A percentile compares a stretch with the other conserved stretches of the same genome.
phyloP scores from a whole-genome alignment of 352 stramenopile species.

The Phytophthora ohioensis region DNA sequence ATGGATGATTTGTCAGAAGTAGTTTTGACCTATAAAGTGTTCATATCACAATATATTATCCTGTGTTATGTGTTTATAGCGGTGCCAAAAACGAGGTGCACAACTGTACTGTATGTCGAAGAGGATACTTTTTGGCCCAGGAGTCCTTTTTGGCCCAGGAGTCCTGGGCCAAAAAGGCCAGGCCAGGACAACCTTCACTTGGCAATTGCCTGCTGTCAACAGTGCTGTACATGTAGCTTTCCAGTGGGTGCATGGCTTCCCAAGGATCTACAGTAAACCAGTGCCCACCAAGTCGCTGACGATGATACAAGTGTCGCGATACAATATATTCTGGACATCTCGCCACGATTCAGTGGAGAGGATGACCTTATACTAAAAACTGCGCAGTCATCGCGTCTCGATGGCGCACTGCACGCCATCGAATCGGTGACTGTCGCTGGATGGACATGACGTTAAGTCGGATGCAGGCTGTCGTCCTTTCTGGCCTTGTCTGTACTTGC shows the following conservation, averaged over 20 bases:
- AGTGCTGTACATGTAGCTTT: background rate
- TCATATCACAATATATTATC: no score
- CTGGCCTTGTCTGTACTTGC: conserved; percentile 29
- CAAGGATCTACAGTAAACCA: background rate
- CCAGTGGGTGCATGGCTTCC: background rate
- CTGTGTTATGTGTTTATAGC: no score
- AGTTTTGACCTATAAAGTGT: no score
- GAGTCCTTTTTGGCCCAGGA: no score
- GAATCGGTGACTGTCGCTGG: background rate
- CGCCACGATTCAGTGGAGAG: conserved; percentile 3
- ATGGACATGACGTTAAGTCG: background rate
- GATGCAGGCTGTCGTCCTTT: conserved; percentile 17
- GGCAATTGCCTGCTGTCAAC: background rate
- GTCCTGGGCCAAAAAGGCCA: no score
- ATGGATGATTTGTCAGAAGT: no score
- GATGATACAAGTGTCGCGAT: background rate
- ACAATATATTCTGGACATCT: conserved; percentile 32
- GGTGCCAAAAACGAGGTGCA: no score
- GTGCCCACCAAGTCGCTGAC: background rate
- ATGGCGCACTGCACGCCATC: background rate
- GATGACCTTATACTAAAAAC: conserved; percentile 23
- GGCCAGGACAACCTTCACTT: conserved; percentile 11
- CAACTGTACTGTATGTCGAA: background rate
- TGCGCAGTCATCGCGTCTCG: background rate
- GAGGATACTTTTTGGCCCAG: conserved; percentile 28